Base-by-base conservation (phyloP, 176 grass and related monocot species). In the Otatea glauca region DNA sequence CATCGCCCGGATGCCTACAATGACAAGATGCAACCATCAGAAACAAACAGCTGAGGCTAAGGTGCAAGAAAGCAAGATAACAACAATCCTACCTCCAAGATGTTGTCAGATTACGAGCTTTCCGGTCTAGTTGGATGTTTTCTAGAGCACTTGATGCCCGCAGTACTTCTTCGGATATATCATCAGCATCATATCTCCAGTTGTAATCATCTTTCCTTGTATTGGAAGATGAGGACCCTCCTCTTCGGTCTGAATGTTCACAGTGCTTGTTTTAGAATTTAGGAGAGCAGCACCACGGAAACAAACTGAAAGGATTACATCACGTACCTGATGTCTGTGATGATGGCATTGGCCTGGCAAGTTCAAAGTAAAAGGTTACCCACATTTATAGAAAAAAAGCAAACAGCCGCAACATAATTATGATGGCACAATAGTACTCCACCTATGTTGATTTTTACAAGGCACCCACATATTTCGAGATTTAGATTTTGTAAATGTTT, bases 161-260 rank as follows among this genome's bases (percentile, higher is more conserved):
- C 68, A 95, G 86, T 66, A 98, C 91, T 81, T 98, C 91, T 53
- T 98, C 96, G 24, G 93, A 89, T 16, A 92, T 71, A 63, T 95
- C 91, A 76, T 98, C 93, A 5, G 81, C 88, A 59, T 94, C 93
- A 23, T 95, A 98, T 86, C 89, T 86, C 96, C 96, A 92, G 68
- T 77, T 95, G 81, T 98, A 95, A 50, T 98, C 96, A 74, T 95
- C 93, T 72, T 98, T 98, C 79, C 96, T 86, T 12, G 21, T 74
- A 79, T 61, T 85, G 14, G 90, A 82, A 25, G 58, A 68, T 24
- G 90, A 92, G 56, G 87, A 92, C 7, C 91, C 91, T 34, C 75
- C 85, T 90, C 89, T 90, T 67, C 90, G 85, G 32, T 94, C 88
- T 93, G 78, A 84, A 83, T 72, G 23, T 9, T 53, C n/a, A 88